These are phyloP conservation scores for Scedosporium boydii DNA, from an alignment of 2,329 filamentous ascomycete species.

Conservation along the genomic window DNA sequence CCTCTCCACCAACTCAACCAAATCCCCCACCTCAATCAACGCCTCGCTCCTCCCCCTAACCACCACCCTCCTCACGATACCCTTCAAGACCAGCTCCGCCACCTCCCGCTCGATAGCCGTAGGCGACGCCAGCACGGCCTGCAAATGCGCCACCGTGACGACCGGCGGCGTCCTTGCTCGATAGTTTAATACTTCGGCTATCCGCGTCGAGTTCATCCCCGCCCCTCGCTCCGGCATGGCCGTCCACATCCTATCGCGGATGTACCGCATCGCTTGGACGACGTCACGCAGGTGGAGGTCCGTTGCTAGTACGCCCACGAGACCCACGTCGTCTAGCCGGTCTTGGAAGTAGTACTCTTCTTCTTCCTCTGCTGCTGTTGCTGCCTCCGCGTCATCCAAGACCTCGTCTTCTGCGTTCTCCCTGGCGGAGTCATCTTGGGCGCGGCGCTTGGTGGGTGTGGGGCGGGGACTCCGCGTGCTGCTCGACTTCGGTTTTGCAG, in stretches of 20 bases:
- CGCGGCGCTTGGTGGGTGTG: conserved; percentile 9
- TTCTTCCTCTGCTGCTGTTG: conserved; percentile 13
- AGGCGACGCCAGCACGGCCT: conserved; percentile 51
- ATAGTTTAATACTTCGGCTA: conserved; percentile 54
- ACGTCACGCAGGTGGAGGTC: conserved; percentile 51
- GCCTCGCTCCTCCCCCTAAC: conserved; percentile 56
- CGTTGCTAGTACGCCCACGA: conserved; percentile 42
- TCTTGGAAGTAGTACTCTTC: conserved; percentile 23
- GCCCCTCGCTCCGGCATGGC: conserved; percentile 45
- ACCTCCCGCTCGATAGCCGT: conserved; percentile 60
- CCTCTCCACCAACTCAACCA: conserved; percentile 37
- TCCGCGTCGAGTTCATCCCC: conserved; percentile 55
- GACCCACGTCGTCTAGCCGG: conserved; percentile 48
- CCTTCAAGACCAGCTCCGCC: conserved; percentile 46
- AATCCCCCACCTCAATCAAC: conserved; percentile 47
- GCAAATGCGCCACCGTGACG: conserved; percentile 56
- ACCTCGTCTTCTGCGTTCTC: background rate
- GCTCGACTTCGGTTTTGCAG: conserved; percentile 9
- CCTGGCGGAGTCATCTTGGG: conserved; percentile 14
- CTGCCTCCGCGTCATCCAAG: background rate
- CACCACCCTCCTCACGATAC: conserved; percentile 50
- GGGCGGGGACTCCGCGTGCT: conserved; percentile 9
- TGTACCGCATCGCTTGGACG: conserved; percentile 54
- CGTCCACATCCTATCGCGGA: conserved; percentile 53
- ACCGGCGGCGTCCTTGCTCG: conserved; percentile 51